phyloP scores from a whole-genome alignment of 2,329 filamentous ascomycete genomes.

The Aspergillus unguis region DNA sequence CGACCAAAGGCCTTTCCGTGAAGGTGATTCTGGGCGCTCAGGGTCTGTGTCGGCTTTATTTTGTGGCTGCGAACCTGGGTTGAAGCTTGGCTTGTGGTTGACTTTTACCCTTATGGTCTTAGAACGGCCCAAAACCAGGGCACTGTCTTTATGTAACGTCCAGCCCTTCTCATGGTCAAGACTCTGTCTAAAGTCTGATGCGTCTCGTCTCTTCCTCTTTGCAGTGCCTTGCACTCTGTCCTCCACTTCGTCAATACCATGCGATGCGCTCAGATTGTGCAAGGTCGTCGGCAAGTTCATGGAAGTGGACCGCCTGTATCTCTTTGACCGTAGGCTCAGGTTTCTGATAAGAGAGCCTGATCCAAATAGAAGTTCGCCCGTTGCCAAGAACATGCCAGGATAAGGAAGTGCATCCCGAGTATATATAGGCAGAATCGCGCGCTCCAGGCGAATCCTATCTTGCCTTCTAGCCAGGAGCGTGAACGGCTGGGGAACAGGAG shows the following conservation, averaged over 20 bases:
- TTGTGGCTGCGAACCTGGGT: background rate
- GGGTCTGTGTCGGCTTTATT: constrained; percentile 5
- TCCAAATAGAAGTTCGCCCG: constrained; percentile 67
- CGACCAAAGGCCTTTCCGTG: constrained; percentile 15
- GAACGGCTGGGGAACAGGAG: constrained; percentile 60
- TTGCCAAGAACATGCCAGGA: constrained; percentile 70
- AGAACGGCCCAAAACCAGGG: constrained; percentile 8
- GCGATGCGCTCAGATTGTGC: background rate
- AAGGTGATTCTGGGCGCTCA: constrained; percentile 2
- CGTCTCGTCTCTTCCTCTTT: background rate
- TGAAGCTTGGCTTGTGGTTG: constrained; percentile 3
- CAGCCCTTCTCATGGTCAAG: constrained; percentile 7
- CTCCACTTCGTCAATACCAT: background rate
- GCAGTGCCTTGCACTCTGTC: background rate
- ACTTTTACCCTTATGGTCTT: constrained; percentile 11
- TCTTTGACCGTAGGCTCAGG: constrained; percentile 74
- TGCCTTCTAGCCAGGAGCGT: constrained; percentile 70
- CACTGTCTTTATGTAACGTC: constrained; percentile 1
- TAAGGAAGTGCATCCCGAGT: constrained; percentile 76
- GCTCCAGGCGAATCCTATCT: constrained; percentile 75
- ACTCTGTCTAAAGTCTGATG: constrained; percentile 1
- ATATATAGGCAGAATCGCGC: constrained; percentile 74
- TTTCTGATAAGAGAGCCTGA: constrained; percentile 82
- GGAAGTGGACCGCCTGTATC: constrained; percentile 68
- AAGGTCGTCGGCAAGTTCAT: constrained; percentile 23